Evolutionary conservation across 768 basidiomycete species (phyloP).

Genomic region (Pisolithus orientalis): DNA sequence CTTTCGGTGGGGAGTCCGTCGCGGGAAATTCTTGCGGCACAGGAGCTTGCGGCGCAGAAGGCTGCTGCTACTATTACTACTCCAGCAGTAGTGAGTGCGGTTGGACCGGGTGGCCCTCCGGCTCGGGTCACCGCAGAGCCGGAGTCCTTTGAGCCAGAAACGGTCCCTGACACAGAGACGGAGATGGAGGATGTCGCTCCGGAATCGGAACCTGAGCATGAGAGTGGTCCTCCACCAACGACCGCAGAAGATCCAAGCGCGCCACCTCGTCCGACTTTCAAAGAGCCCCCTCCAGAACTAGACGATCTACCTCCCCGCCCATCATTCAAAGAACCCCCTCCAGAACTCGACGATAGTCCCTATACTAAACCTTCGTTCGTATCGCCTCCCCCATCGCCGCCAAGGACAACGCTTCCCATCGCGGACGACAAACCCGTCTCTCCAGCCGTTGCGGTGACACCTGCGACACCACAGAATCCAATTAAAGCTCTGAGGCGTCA

Average conservation of each 20-base stretch:
- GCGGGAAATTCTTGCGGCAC: slow-evolving; percentile 64
- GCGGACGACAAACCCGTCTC: slow-evolving; percentile 20
- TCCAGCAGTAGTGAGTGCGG: slow-evolving; percentile 13
- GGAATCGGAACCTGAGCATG: slow-evolving; percentile 24
- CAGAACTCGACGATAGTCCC: slow-evolving; percentile 42
- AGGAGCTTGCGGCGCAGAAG: slow-evolving; percentile 52
- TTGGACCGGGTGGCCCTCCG: slow-evolving; percentile 9
- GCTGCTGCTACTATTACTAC: slow-evolving; percentile 30
- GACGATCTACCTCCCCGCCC: slow-evolving; percentile 34
- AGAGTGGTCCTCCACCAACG: slow-evolving; percentile 1
- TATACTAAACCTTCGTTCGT: slow-evolving; percentile 36
- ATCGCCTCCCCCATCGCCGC: slow-evolving; percentile 26
- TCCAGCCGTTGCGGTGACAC: slow-evolving; percentile 33
- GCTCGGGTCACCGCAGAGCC: slow-evolving; percentile 11
- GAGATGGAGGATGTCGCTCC: slow-evolving; percentile 4
- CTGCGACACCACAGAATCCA: slow-evolving; percentile 50
- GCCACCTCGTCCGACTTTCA: slow-evolving; percentile 45
- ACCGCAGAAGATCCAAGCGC: slow-evolving; percentile 8
- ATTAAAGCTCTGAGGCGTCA: slow-evolving; percentile 33
- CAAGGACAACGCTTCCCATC: slow-evolving; percentile 10
- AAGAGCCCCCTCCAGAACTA: slow-evolving; percentile 48
- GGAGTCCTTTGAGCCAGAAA: slow-evolving; percentile 6
- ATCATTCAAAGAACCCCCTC: slow-evolving; percentile 57
- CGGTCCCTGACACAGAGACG: background rate
- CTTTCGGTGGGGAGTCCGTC: slow-evolving; percentile 69